Evolutionary conservation across 1,284 basidiomycete genomes (phyloP).

Genomic region (Pseudozyma pruni): DNA sequence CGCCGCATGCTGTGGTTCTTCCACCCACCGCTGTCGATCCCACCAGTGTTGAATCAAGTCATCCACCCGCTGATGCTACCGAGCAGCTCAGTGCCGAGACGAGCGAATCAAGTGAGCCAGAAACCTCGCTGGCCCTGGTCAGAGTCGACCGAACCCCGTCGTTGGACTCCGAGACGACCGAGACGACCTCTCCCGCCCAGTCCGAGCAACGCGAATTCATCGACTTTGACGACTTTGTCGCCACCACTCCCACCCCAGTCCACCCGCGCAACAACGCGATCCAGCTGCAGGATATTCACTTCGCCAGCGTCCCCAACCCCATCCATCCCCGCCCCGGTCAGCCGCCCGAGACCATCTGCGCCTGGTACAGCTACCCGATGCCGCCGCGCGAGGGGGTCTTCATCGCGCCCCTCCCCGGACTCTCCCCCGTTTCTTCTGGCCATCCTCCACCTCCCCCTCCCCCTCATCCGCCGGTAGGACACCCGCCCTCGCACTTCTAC

Average conservation of each 20-base stretch:
- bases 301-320: neutral
- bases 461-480: neutral
- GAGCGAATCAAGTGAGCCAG: neutral
- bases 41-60: neutral
- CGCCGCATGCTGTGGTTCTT: neutral
- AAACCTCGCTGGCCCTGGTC: neutral
- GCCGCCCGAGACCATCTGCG: slow-evolving; percentile 3
- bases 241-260: neutral
- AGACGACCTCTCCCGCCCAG: neutral
- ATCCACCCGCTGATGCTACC: neutral
- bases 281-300: neutral
- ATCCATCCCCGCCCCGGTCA: slow-evolving; percentile 1
- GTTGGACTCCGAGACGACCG: neutral
- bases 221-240: too few relatives aligned
- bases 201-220: neutral
- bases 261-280: too few relatives aligned
- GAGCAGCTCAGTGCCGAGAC: neutral
- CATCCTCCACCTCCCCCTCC: neutral
- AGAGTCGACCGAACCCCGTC: neutral
- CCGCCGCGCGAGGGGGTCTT: neutral
- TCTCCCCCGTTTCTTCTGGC: neutral
- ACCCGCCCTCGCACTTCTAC: slow-evolving; percentile 1
- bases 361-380: neutral
- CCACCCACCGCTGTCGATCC: too few relatives aligned
- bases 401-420: neutral